Conservation (phyloP, 768 basidiomycete genomes). For the Crassisporium funariophilum region DNA sequence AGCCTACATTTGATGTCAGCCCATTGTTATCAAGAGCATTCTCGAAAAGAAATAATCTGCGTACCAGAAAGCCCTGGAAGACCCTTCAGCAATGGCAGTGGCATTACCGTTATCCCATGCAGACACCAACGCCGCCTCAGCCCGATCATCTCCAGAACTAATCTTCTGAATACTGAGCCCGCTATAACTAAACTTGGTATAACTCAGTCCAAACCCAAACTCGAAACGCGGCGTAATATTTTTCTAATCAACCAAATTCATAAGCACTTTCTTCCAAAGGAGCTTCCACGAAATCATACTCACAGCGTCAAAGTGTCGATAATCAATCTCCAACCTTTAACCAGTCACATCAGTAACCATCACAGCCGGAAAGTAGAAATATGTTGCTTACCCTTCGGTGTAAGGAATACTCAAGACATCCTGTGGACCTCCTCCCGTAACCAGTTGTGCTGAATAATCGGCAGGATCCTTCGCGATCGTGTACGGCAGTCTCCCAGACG, state of each 20-base stretch:
- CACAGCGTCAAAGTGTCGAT: constrained; percentile 70
- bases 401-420: constrained; percentile 58
- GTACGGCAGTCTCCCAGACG: constrained; percentile 70
- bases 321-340: constrained; percentile 69
- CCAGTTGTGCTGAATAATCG: constrained; percentile 61
- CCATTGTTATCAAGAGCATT: neutral
- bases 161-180: constrained; percentile 52
- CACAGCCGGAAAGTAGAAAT: neutral
- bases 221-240: constrained; percentile 81
- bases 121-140: constrained; percentile 35
- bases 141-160: constrained; percentile 35
- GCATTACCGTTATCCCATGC: constrained; percentile 65
- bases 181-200: constrained; percentile 79
- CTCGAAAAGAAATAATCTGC: neutral
- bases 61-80: constrained; percentile 63
- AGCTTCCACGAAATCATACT: constrained; percentile 25
- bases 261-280: neutral
- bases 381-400: constrained; percentile 48
- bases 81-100: constrained; percentile 56
- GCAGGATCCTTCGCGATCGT: constrained; percentile 63
- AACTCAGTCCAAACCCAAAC: constrained; percentile 90
- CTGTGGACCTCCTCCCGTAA: constrained; percentile 35
- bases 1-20: constrained; percentile 55
- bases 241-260: constrained; percentile 39
- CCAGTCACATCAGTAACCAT: constrained; percentile 2